Base-by-base conservation (phyloP, 2,329 filamentous ascomycete species). In the Dactylellina drechsleri region DNA sequence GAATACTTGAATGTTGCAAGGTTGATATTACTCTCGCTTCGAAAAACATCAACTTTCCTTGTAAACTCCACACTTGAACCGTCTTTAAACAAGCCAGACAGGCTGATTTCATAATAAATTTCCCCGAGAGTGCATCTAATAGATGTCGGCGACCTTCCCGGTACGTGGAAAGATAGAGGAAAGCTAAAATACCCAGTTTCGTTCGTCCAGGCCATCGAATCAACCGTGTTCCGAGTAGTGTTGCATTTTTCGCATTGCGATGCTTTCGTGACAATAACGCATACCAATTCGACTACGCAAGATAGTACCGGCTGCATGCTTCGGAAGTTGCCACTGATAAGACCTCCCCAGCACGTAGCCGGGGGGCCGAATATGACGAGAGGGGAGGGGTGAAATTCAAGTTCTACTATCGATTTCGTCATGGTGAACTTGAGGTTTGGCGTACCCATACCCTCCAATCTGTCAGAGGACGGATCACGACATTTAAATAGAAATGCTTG, bases 401-500 rank as follows among this genome's bases (percentile, higher is more conserved):
- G 20, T 36, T 57, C 23, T 40, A 57, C 8, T 13, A 43, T n/a
- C 16, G 15, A 1, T 45, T 20, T 10, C 4, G 43, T 23, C 8
- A n/a, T n/a, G n/a, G n/a, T n/a, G n/a, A n/a, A n/a, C n/a, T n/a
- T n/a, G n/a, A n/a, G n/a, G n/a, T n/a, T n/a, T n/a, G n/a, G n/a
- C n/a, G n/a, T n/a, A n/a, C n/a, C n/a, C n/a, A n/a, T n/a, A n/a
- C n/a, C n/a, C n/a, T n/a, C n/a, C n/a, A n/a, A n/a, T n/a, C n/a
- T n/a, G n/a, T n/a, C n/a, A n/a, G n/a, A n/a, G n/a, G n/a, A n/a
- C n/a, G n/a, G n/a, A n/a, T n/a, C n/a, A n/a, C n/a, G n/a, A 36
- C 45, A 61, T 61, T 12, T 61, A 13, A 20, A 26, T 61, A 18
- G 23, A 23, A n/a, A 61, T n/a, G n/a, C n/a, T n/a, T n/a, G 36